Evolutionary conservation across 768 basidiomycete genomes (phyloP).

Genomic region (Macrolepiota dolichaula): DNA sequence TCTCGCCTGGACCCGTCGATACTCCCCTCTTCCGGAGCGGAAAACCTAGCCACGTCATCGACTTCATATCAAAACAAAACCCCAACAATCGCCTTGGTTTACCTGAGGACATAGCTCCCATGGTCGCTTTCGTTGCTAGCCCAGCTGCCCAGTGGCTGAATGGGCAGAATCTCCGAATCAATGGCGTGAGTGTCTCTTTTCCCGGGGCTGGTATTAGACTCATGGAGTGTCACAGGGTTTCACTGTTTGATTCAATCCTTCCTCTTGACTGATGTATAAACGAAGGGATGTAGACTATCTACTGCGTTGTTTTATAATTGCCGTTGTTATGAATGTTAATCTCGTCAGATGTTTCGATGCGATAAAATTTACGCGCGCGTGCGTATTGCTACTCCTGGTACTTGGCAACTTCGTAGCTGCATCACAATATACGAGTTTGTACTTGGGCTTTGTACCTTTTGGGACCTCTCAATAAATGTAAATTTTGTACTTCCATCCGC

Average conservation of each 20-base stretch:
- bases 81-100: conserved; percentile 44
- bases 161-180: conserved; percentile 53
- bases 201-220: background rate
- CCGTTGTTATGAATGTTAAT: background rate
- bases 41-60: conserved; percentile 44
- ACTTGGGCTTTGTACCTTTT: too few species aligned
- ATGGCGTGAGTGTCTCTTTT: conserved; percentile 40
- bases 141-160: conserved; percentile 55
- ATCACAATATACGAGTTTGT: too few species aligned
- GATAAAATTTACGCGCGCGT: too few species aligned
- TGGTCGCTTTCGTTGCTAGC: conserved; percentile 51
- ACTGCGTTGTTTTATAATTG: background rate
- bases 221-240: background rate
- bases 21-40: conserved; percentile 55
- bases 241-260: background rate
- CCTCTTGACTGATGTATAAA: background rate
- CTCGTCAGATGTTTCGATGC: too few species aligned
- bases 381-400: too few species aligned
- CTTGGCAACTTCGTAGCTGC: too few species aligned
- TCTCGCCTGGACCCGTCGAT: conserved; percentile 55
- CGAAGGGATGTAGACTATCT: background rate
- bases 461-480: too few species aligned
- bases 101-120: conserved; percentile 51
- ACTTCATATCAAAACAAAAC: conserved; percentile 39
- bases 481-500: too few species aligned